Evolutionary conservation across 148 eudicot species (phyloP).

Genomic region (Agrostemma githago): DNA sequence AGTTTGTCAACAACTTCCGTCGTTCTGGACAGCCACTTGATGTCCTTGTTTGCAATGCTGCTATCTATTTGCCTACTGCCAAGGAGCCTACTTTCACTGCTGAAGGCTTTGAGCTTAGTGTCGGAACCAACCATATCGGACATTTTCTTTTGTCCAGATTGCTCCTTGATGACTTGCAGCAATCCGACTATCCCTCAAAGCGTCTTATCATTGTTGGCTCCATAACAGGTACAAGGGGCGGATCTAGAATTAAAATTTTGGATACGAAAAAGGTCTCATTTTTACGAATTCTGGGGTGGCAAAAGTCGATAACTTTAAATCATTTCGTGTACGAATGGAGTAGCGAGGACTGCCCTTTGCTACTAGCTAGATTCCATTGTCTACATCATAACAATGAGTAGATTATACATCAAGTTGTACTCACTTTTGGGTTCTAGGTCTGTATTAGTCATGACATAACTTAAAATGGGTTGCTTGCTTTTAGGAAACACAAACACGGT

Average conservation of each 20-base stretch:
- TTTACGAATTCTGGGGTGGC: too few relatives aligned
- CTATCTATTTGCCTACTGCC: conserved; percentile 45
- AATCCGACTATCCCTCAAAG: conserved; percentile 44
- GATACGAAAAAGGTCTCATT: too few relatives aligned
- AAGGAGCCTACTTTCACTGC: conserved; percentile 39
- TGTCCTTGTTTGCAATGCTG: conserved; percentile 78
- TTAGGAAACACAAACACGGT: conserved; percentile 87
- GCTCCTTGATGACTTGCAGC: conserved; percentile 43
- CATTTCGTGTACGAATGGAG: too few relatives aligned
- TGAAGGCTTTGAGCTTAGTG: conserved; percentile 44
- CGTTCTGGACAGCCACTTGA: conserved; percentile 63
- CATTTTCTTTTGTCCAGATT: conserved; percentile 42
- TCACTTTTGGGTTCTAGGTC: too few relatives aligned
- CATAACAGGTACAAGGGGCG: conserved; percentile 32
- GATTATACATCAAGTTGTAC: too few relatives aligned
- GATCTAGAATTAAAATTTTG: too few relatives aligned
- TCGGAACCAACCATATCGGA: conserved; percentile 47
- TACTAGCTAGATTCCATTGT: too few relatives aligned
- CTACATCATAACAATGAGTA: too few relatives aligned
- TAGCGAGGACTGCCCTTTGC: too few relatives aligned
- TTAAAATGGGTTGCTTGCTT: background rate
- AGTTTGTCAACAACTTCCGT: conserved; percentile 61
- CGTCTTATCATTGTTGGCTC: conserved; percentile 49
- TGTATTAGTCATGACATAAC: too few relatives aligned
- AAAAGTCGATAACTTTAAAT: too few relatives aligned